Conservation (phyloP, 1,139 yeast genomes). For the Saccharomyces hybrid region DNA sequence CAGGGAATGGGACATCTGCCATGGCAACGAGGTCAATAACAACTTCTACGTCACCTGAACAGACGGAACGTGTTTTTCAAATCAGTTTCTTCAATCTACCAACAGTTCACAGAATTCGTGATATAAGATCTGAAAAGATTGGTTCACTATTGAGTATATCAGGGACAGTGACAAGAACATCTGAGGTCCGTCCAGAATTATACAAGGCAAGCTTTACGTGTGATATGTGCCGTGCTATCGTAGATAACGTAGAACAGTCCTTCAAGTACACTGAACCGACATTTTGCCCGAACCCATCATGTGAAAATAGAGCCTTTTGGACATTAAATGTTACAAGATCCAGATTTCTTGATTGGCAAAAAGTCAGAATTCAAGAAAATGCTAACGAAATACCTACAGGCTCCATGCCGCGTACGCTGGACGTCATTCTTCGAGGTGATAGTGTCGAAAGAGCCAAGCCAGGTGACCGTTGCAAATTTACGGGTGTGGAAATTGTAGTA, state of each 20-base stretch:
- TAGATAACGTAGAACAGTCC: slow-evolving; percentile 87
- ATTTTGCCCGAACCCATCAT: slow-evolving; percentile 77
- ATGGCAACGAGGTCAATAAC: slow-evolving; percentile 23
- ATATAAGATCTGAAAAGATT: slow-evolving; percentile 79
- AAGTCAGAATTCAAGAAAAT: slow-evolving; percentile 91
- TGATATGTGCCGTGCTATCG: slow-evolving; percentile 77
- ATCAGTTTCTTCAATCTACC: slow-evolving; percentile 88
- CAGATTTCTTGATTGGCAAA: slow-evolving; percentile 94
- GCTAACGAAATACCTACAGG: slow-evolving; percentile 96
- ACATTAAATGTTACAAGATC: slow-evolving; percentile 77
- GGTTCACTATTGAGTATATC: slow-evolving; percentile 81
- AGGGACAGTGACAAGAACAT: slow-evolving; percentile 94
- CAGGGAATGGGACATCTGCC: slow-evolving; percentile 19
- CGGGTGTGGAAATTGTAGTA: slow-evolving; percentile 92
- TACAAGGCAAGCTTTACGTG: slow-evolving; percentile 84
- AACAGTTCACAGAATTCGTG: slow-evolving; percentile 76
- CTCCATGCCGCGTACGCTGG: slow-evolving; percentile 96
- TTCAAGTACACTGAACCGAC: slow-evolving; percentile 95
- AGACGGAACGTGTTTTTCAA: slow-evolving; percentile 71
- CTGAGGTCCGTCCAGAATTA: slow-evolving; percentile 95
- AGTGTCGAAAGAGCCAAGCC: slow-evolving; percentile 96
- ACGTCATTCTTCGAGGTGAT: slow-evolving; percentile 88
- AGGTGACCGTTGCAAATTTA: slow-evolving; percentile 91
- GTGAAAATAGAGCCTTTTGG: slow-evolving; percentile 85
- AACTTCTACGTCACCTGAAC: slow-evolving; percentile 25